Conservation (phyloP, 139 green algal species). For the Pleodorina starrii region DNA sequence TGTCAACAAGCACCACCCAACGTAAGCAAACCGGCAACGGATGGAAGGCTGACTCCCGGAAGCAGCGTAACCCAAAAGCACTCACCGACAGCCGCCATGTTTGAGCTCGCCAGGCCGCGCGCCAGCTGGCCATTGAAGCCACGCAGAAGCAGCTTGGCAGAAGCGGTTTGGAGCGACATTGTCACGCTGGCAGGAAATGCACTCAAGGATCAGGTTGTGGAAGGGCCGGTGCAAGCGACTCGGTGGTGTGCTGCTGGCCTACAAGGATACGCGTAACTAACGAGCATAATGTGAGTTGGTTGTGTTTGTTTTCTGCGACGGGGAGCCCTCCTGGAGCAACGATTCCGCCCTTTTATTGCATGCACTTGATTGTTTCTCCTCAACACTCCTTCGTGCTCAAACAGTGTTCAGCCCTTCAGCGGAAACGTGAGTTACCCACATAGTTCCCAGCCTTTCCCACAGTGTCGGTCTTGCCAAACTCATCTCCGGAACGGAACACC, state of each 20-base stretch:
- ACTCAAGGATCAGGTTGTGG: not conserved
- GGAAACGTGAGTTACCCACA: not conserved
- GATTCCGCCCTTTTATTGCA: too few species aligned
- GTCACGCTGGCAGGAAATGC: slow-evolving; percentile 15
- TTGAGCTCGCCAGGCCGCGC: not conserved
- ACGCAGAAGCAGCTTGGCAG: slow-evolving; percentile 26
- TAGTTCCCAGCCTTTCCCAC: not conserved
- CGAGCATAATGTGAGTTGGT: too few species aligned
- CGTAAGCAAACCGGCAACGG: not conserved
- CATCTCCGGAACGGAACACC: slow-evolving; percentile 17
- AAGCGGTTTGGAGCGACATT: slow-evolving; percentile 33
- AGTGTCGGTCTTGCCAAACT: not conserved
- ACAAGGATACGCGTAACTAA: too few species aligned
- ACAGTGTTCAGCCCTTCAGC: not conserved
- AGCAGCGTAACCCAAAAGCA: not conserved
- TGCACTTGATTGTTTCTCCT: too few species aligned
- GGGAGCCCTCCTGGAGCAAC: not conserved
- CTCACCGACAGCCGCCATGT: slow-evolving; percentile 8
- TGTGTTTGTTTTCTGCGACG: too few species aligned
- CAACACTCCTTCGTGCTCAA: too few species aligned
- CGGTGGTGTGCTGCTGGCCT: too few species aligned
- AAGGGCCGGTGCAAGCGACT: too few species aligned
- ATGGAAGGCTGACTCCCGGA: slow-evolving; percentile 12
- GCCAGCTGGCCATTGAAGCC: slow-evolving; percentile 16
- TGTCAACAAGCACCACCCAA: not conserved